Evolutionary conservation across 352 stramenopile species (phyloP).

Genomic region (Phytophthora cactorum): DNA sequence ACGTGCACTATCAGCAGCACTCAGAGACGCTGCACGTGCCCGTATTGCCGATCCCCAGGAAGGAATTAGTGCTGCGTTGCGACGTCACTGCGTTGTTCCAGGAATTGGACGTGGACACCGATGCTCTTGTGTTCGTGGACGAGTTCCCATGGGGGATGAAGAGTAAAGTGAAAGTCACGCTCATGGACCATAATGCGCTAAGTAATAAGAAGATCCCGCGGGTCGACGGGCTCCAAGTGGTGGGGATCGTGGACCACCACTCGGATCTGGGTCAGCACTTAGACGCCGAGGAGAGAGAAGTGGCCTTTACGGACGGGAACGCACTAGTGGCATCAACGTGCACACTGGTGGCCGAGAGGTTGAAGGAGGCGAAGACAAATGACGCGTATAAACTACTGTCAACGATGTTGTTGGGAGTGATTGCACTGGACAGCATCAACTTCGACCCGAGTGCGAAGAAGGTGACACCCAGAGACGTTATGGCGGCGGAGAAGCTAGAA

Average conservation of each 20-base stretch:
- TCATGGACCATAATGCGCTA: conserved; percentile 81
- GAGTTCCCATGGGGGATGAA: conserved; percentile 70
- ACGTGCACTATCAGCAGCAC: conserved; percentile 36
- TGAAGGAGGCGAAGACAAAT: conserved; percentile 27
- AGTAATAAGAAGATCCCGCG: conserved; percentile 60
- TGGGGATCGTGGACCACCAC: conserved; percentile 86
- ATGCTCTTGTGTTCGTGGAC: conserved; percentile 73
- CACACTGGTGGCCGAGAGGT: conserved; percentile 78
- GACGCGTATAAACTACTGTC: conserved; percentile 48
- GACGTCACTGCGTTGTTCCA: conserved; percentile 70
- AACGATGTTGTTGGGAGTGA: conserved; percentile 81
- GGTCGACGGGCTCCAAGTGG: conserved; percentile 35
- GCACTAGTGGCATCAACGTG: conserved; percentile 78
- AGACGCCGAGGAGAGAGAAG: conserved; percentile 50
- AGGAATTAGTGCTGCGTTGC: conserved; percentile 68
- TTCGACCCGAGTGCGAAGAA: conserved; percentile 80
- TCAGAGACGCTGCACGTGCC: conserved; percentile 44
- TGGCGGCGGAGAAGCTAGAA: conserved; percentile 50
- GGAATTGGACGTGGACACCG: conserved; percentile 57
- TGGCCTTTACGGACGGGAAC: conserved; percentile 74
- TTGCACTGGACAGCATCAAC: conserved; percentile 82
- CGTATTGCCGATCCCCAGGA: conserved; percentile 67
- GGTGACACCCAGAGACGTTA: conserved; percentile 67
- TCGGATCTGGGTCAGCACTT: conserved; percentile 63
- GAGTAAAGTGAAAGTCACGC: conserved; percentile 46